These are phyloP conservation scores for Fusarium oxysporum DNA, from an alignment of 2,329 filamentous ascomycete species.

Conservation along the genomic window DNA sequence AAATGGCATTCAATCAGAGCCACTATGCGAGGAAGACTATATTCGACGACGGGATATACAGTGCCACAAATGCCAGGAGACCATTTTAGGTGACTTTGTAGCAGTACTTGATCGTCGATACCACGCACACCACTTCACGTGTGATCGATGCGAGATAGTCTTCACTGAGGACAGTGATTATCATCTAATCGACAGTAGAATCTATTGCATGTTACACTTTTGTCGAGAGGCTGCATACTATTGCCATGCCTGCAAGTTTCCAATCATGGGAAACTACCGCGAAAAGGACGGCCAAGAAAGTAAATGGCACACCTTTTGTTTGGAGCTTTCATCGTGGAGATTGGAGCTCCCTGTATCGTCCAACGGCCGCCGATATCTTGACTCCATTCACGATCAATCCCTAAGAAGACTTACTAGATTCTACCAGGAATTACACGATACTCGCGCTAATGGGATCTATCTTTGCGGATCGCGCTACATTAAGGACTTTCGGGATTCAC, in stretches of 20 bases:
- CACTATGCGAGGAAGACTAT: accelerated
- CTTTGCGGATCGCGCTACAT: too few relatives aligned
- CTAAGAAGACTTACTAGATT: accelerated
- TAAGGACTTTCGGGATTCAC: too few relatives aligned
- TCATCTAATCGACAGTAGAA: accelerated
- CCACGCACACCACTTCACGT: accelerated
- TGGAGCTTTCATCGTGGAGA: background rate
- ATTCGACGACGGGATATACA: accelerated
- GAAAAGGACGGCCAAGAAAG: too few relatives aligned
- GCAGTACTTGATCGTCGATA: background rate
- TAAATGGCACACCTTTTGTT: too few relatives aligned
- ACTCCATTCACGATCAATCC: accelerated
- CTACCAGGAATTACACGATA: background rate
- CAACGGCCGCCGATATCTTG: accelerated
- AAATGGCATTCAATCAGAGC: accelerated
- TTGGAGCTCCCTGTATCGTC: accelerated
- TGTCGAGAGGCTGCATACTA: background rate
- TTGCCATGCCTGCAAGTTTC: background rate
- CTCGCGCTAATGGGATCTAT: accelerated
- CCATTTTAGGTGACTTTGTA: accelerated
- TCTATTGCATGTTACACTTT: background rate
- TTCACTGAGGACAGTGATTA: accelerated
- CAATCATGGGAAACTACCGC: too few relatives aligned
- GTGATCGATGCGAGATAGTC: background rate
- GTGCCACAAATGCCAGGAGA: background rate